Conservation (phyloP, 1,284 basidiomycete species). For the Boletus albobrunnescens region DNA sequence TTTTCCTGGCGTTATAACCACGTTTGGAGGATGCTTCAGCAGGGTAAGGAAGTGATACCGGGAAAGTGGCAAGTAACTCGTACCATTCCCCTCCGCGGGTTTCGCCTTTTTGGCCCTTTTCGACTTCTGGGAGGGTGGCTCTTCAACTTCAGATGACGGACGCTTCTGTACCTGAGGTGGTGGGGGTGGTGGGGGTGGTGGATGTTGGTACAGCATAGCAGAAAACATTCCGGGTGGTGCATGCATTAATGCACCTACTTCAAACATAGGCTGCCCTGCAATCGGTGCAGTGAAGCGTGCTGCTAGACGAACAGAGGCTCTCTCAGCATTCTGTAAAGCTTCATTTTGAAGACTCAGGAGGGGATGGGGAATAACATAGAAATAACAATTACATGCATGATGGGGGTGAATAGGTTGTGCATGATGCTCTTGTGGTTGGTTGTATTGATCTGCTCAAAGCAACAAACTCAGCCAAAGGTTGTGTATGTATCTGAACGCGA, state of each 20-base stretch:
- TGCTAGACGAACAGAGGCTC: slow-evolving; percentile 53
- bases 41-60: slow-evolving; percentile 15
- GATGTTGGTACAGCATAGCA: slow-evolving; percentile 31
- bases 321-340: slow-evolving; percentile 50
- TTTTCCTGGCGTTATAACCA: slow-evolving; percentile 64
- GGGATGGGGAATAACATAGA: slow-evolving; percentile 7
- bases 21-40: slow-evolving; percentile 49
- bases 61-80: slow-evolving; percentile 9
- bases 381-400: slow-evolving; percentile 34
- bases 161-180: slow-evolving; percentile 38
- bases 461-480: slow-evolving; percentile 16
- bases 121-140: slow-evolving; percentile 33
- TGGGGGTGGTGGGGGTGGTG: slow-evolving; percentile 24
- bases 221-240: slow-evolving; percentile 28
- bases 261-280: slow-evolving; percentile 35
- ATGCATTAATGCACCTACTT: slow-evolving; percentile 34
- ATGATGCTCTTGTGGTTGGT: slow-evolving; percentile 33
- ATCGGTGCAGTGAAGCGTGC: slow-evolving; percentile 43
- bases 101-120: slow-evolving; percentile 44
- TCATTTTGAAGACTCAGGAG: slow-evolving; percentile 24
- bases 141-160: slow-evolving; percentile 36
- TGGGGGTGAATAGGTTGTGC: slow-evolving; percentile 29
- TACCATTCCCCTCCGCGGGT: slow-evolving; percentile 34
- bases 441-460: slow-evolving; percentile 26
- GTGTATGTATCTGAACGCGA: slow-evolving; percentile 6